Base-by-base conservation (phyloP, 192 early-diverging fungal species). In the Spizellomyces sp. region DNA sequence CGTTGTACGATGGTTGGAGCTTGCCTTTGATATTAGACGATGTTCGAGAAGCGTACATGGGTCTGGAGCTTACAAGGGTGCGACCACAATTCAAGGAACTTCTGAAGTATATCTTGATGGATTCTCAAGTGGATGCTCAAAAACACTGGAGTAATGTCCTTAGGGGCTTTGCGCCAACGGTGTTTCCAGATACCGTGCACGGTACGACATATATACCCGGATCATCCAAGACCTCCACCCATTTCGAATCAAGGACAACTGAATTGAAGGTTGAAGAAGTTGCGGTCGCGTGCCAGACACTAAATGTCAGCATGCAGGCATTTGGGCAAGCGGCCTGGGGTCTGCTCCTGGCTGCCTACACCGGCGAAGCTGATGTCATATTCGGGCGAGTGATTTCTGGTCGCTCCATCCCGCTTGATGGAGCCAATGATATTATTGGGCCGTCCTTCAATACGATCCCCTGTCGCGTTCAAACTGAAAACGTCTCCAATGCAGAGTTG, bases 1-100 rank as follows among this genome's bases (percentile, higher is more conserved):
- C 73, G 5, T 41, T 79, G 4, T 80, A 79, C 65, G 79, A 80
- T 59, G 79, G 79, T 54, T 80, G 71, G 73, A 45, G 22, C 9
- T 58, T 75, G 14, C 65, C 62, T 9, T 48, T 80, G 27, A 66
- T 80, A 44, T 27, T 80, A 7, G 45, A 61, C 10, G 78, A 80
- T 71, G 61, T 80, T 50, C 5, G 10, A 19, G 9, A 52, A 12
- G 45, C 5, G 8, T 71, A 71, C 62, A 9, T 19, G 8, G 19
- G 5, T 10, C 17, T 22, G 10, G 27, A n/a, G n/a, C 44, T n/a
- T 3, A 8, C 22, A n/a, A n/a, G 15, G 4, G 10, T 14, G 8
- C 70, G 70, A 12, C 62, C 62, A 6, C 61, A 48, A 52, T 71
- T 50, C 70, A 8, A 22, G 1, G 19, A 48, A 9, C 46, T 71